A percentile compares a stretch with the other conserved stretches of the same genome.
These are phyloP conservation scores for Sungouiozyma intestinalis DNA, from an alignment of 805 yeast genomes.

Conservation along the genomic window DNA sequence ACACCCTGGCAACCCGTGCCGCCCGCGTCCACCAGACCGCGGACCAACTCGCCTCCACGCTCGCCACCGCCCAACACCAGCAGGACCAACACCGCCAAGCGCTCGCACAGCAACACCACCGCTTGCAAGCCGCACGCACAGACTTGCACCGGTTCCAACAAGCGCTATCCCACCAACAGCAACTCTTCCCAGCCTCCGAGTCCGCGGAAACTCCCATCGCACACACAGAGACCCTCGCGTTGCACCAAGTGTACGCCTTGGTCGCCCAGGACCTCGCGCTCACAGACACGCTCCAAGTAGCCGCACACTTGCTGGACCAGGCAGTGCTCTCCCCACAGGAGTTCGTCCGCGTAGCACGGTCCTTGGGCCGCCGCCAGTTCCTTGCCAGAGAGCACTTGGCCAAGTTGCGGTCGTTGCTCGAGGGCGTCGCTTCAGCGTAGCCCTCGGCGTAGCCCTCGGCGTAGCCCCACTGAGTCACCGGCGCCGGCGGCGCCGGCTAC, in stretches of 20 bases:
- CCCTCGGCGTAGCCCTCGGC: too few species aligned
- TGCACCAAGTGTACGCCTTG: constrained; percentile 40
- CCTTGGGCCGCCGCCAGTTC: constrained; percentile 56
- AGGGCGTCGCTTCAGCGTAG: too few species aligned
- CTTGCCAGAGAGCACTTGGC: constrained; percentile 37
- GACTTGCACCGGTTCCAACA: constrained; percentile 12
- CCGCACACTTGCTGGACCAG: constrained; percentile 24
- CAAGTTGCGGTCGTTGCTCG: constrained; percentile 26
- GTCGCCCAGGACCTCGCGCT: constrained; percentile 60
- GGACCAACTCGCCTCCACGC: not conserved
- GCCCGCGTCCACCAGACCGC: not conserved
- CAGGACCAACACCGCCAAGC: not conserved
- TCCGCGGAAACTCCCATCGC: constrained; percentile 19
- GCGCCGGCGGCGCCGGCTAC: too few species aligned
- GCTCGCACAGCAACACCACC: not conserved
- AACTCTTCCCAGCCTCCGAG: constrained; percentile 29
- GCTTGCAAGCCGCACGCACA: not conserved
- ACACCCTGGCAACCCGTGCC: too few species aligned
- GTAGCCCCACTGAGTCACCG: too few species aligned
- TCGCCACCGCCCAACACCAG: not conserved
- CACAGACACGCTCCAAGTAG: constrained; percentile 52
- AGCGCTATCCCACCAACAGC: constrained; percentile 15
- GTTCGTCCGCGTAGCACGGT: constrained; percentile 35
- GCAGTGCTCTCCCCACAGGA: constrained; percentile 15
- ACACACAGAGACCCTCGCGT: constrained; percentile 41